Evolutionary conservation across 805 yeast species (phyloP), one percentile per base, ranked within the genome.

Genomic region (Saccharomycopsis oosterbeekiorum): DNA sequence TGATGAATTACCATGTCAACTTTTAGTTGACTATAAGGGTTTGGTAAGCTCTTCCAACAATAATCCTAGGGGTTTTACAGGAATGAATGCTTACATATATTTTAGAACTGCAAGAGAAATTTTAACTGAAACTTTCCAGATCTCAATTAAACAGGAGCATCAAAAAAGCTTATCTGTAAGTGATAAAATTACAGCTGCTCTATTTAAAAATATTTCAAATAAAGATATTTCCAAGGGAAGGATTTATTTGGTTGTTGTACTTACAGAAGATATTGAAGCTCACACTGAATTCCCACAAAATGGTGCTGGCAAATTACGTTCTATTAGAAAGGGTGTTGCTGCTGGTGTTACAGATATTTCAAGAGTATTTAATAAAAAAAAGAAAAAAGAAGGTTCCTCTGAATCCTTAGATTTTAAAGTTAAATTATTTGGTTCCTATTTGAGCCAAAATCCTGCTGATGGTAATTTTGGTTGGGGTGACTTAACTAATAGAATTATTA

Each of bases 301-400:
- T 17, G 63, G 68, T 11, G 21, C 66, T 1, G 60, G 57, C 10
- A 15, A 47, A 17, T 17, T 47, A 47, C 14, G 2, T 15, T 47
- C 53, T 15, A 47, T 86, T 56, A 84, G 88, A 68, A 84, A 85
- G 68, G 96, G 96, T 61, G 82, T 90, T 15, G 94, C 93, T 43
- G 92, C 91, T 2, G 97, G 97, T 71, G 94, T 87, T 15, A 81
- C 89, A 43, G 96, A 90, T 73, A 85, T 90, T 57, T 83, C 94
- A 4, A 80, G 96, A 66, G 81, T 89, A 26, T 88, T 90, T 68
- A 81, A 89, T 8, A 78, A 81, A 62, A 81, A 81, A 65, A 80
- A 81, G 60, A 89, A 87, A 39, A 77, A 84, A 37, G 74, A 83
- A 58, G 75, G 79, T 11, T 72, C 85, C 17, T 85, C 91, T 59